phyloP scores from a whole-genome alignment of 1,284 basidiomycete genomes.

The Pseudozyma flocculosa region DNA sequence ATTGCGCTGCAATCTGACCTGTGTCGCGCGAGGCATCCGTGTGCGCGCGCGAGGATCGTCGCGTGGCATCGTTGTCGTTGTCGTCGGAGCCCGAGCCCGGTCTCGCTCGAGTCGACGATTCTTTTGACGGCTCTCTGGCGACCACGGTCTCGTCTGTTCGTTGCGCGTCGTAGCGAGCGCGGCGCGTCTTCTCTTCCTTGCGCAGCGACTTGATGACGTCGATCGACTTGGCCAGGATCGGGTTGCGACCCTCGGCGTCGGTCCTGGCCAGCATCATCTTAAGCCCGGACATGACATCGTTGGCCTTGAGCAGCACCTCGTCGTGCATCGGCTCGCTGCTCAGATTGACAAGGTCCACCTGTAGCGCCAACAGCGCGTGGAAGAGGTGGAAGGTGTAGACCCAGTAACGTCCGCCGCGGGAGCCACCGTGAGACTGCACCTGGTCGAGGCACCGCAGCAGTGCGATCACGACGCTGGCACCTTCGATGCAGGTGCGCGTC shows the following conservation, averaged over 20 bases:
- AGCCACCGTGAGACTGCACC: constrained; percentile 7
- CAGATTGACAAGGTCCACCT: constrained; percentile 29
- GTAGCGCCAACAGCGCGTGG: constrained; percentile 30
- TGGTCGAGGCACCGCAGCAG: constrained; percentile 19
- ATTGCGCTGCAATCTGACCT: not conserved
- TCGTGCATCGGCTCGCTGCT: constrained; percentile 18
- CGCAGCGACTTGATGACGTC: constrained; percentile 36
- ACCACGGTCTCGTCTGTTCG: not conserved
- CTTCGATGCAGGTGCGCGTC: constrained; percentile 39
- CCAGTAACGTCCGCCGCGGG: constrained; percentile 28
- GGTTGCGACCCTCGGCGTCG: constrained; percentile 29
- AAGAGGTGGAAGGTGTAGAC: constrained; percentile 38
- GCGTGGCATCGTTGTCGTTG: too few species aligned
- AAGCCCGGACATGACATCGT: constrained; percentile 26
- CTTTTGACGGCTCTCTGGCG: constrained; percentile 1
- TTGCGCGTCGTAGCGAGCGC: not conserved
- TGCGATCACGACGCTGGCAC: constrained; percentile 28
- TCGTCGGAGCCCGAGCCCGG: not conserved
- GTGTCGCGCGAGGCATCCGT: constrained; percentile 1
- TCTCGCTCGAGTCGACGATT: constrained; percentile 3
- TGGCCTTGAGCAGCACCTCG: constrained; percentile 26
- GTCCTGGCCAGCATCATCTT: constrained; percentile 35
- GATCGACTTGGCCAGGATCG: constrained; percentile 27
- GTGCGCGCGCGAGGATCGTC: constrained; percentile 4
- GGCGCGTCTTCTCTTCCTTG: constrained; percentile 23